Evolutionary conservation across 2,329 filamentous ascomycete species (phyloP).

Genomic region (Penicillium janthinellum): DNA sequence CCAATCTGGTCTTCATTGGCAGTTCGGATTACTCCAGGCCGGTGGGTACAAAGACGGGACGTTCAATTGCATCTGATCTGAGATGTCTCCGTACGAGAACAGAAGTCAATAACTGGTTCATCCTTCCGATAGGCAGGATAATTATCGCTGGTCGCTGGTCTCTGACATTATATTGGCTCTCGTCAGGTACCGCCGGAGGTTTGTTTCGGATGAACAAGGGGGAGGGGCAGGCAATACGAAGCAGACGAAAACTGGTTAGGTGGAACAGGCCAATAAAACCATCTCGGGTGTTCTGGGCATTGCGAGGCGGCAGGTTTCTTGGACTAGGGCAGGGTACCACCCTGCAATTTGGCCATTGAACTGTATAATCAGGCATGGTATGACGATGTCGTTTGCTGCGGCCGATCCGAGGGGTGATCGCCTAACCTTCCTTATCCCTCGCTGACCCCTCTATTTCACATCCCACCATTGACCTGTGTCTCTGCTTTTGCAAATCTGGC

Average conservation of each 20-base stretch:
- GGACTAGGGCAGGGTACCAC: not conserved
- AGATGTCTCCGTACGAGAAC: not conserved
- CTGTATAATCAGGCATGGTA: not conserved
- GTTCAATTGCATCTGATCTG: not conserved
- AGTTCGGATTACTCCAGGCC: not conserved
- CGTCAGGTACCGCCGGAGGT: constrained; percentile 1
- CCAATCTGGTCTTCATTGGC: no score
- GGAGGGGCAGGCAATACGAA: not conserved
- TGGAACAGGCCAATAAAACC: not conserved
- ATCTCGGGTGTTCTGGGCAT: not conserved
- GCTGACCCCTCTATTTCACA: not conserved
- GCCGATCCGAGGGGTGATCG: not conserved
- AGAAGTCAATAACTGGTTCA: not conserved
- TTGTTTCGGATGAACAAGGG: not conserved
- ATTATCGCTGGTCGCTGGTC: not conserved
- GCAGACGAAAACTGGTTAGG: not conserved
- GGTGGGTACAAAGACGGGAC: not conserved
- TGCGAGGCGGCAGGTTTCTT: not conserved
- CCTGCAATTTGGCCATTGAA: not conserved
- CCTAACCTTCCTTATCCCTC: not conserved
- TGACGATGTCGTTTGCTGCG: not conserved
- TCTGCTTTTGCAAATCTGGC: not conserved
- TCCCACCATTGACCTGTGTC: not conserved
- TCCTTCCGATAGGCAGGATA: not conserved
- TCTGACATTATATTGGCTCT: not conserved